phyloP scores from a whole-genome alignment of 1,284 basidiomycete genomes.

The Sanguinoderma infundibulare region DNA sequence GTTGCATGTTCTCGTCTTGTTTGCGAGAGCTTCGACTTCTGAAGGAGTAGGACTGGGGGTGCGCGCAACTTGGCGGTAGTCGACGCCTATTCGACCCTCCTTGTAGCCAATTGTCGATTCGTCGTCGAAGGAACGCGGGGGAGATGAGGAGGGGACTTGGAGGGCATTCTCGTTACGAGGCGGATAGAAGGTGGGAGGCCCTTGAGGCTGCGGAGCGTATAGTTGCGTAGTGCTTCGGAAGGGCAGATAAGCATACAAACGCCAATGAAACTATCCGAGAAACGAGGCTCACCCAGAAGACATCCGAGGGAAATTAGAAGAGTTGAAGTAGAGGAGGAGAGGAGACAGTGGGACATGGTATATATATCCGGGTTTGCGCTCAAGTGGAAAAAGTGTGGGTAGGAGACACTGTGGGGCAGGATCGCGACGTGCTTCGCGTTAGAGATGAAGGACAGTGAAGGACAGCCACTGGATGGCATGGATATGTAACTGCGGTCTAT shows the following conservation, averaged over 20 bases:
- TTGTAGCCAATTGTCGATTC: neutral
- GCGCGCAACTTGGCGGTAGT: slow-evolving; percentile 31
- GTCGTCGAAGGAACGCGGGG: neutral
- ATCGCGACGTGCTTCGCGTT: no score
- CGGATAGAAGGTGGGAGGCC: neutral
- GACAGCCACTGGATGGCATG: neutral
- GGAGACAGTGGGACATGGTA: neutral
- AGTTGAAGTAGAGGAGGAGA: neutral
- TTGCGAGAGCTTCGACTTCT: slow-evolving; percentile 23
- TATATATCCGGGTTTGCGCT: no score
- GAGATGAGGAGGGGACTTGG: neutral
- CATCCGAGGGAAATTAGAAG: neutral
- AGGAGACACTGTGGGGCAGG: no score
- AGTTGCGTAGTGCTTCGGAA: neutral
- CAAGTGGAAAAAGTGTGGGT: no score
- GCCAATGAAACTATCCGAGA: neutral
- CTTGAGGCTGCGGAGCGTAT: slow-evolving; percentile 1
- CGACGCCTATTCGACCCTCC: slow-evolving; percentile 11
- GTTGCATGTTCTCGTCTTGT: neutral
- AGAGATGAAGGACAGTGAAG: neutral
- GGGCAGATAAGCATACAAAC: neutral
- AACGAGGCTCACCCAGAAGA: neutral
- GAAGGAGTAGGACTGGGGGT: slow-evolving; percentile 46
- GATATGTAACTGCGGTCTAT: neutral
- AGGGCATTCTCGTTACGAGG: neutral